Evolutionary conservation across 139 green algal genomes (phyloP).

Genomic region (Chlorella sp.): DNA sequence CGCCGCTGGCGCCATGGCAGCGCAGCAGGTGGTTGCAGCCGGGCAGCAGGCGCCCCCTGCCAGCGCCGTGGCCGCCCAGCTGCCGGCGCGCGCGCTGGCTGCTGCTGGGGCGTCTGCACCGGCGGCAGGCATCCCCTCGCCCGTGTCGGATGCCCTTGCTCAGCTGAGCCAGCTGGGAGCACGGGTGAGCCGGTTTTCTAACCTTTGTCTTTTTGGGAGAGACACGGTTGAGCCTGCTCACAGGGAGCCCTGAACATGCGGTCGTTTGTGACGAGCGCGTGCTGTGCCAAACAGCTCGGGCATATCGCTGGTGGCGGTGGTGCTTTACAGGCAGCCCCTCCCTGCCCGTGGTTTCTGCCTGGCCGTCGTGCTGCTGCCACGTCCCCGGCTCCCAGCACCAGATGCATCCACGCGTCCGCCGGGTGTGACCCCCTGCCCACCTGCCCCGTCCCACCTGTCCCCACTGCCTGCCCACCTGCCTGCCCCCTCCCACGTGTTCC

Average conservation of each 20-base stretch:
- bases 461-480: neutral
- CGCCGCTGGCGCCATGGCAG: neutral
- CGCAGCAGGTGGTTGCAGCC: neutral
- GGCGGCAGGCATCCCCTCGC: neutral
- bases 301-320: no score
- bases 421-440: no score
- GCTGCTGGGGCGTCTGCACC: neutral
- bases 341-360: no score
- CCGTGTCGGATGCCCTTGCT: neutral
- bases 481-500: no score
- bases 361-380: no score
- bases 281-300: no score
- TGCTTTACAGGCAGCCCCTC: no score
- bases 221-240: neutral
- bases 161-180: neutral
- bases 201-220: neutral
- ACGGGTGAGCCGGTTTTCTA: neutral
- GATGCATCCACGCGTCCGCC: no score
- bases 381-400: no score
- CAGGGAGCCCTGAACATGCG: no score
- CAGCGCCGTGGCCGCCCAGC: neutral
- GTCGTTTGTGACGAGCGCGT: no score
- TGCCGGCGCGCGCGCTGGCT: neutral
- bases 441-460: neutral
- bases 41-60: neutral